phyloP scores from a whole-genome alignment of 305 asterid genomes.

The Solanum aculeatissimum region DNA sequence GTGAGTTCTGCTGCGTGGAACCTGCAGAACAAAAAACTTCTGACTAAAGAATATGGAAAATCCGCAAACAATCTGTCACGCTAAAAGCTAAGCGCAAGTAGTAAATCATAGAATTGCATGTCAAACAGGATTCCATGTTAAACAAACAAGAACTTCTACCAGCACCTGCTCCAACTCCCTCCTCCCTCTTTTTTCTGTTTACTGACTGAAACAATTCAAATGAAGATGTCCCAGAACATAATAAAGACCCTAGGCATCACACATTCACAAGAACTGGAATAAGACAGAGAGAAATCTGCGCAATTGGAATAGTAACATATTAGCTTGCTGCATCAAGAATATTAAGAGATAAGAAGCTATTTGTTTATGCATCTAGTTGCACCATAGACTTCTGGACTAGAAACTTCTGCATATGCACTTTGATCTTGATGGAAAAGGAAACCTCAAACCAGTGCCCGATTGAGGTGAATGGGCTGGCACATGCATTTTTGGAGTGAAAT shows the following conservation, averaged over 20 bases:
- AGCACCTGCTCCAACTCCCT: background rate
- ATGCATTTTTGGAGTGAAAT: background rate
- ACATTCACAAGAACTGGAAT: background rate
- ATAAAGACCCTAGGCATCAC: background rate
- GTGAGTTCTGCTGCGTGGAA: conserved; percentile 27
- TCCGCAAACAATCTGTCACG: background rate
- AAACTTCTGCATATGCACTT: background rate
- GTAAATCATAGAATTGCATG: background rate
- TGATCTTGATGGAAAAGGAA: background rate
- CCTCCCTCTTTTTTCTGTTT: background rate
- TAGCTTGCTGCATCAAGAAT: background rate
- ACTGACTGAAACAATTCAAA: background rate
- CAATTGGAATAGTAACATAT: background rate
- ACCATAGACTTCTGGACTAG: background rate
- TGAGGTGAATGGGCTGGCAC: background rate
- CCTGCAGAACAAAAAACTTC: conserved; percentile 23
- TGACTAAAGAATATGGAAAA: background rate
- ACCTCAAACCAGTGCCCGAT: background rate
- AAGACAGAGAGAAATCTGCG: background rate
- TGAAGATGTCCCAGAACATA: background rate
- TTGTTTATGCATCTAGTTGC: background rate
- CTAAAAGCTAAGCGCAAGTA: background rate
- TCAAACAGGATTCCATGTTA: background rate
- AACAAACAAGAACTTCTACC: background rate
- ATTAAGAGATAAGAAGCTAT: background rate